Base-by-base conservation (phyloP, 176 grass and related monocot species). In the Oryza punctata region DNA sequence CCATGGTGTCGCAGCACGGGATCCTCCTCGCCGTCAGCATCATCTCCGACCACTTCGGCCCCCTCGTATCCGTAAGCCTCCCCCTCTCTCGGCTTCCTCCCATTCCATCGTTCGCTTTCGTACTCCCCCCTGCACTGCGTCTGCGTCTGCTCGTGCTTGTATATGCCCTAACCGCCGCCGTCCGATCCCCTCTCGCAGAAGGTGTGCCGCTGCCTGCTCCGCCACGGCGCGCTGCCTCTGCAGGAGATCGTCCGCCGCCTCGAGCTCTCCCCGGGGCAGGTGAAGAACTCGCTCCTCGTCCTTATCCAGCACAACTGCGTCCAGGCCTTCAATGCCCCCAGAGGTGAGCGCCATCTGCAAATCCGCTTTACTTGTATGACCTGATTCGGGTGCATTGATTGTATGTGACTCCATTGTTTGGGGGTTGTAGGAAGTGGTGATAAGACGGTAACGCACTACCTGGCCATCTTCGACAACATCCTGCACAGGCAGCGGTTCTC, bases 221-320 rank as follows among this genome's bases (percentile, higher is more conserved):
- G 57, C 64, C 83, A 78, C 29, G 87, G 93, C 19, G 27, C 89
- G 64, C 91, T 98, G 10, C 79, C 86, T 21, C 82, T 98, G 54
- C 77, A 71, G 32, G 96, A 98, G 41, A 80, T 98, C 68, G 49
- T 79, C 70, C 85, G 87, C 45, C 85, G 79, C 77, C 67, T 92
- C 21, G 28, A 85, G 27, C 81, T 92, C 74, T 77, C 85, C 2
- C 60, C 35, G 7, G 66, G 46, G 23, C 81, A 92, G 63, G 87
- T 90, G 69, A 98, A 98, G 93, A 98, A 98, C 19, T 85, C 89
- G 13, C 93, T 96, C 49, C 91, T 95, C 63, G 73, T 96, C 78
- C 93, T 98, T 69, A 89, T 98, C 85, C 93, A 96, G 75, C 93
- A 98, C 83, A 98, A 90, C 74, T 98, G 91, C 84, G 85, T 96